phyloP scores from a whole-genome alignment of 2,329 filamentous ascomycete species.

The Penicillium italicum region DNA sequence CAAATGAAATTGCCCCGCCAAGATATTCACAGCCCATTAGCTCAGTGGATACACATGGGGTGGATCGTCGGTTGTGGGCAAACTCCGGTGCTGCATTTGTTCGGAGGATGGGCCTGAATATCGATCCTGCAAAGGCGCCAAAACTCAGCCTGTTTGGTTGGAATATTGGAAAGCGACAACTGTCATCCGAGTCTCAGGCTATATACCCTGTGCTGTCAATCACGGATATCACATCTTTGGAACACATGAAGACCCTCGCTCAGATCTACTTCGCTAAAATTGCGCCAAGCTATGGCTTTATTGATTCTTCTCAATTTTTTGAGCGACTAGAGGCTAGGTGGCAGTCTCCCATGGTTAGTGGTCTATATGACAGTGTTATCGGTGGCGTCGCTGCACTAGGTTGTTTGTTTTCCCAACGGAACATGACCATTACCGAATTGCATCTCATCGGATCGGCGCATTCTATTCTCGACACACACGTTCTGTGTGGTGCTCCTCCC shows the following conservation, averaged over 20 bases:
- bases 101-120: constrained; percentile 48
- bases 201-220: constrained; percentile 30
- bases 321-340: constrained; percentile 21
- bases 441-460: constrained; percentile 48
- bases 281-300: constrained; percentile 52
- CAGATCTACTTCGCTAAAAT: constrained; percentile 51
- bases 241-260: constrained; percentile 45
- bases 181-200: constrained; percentile 11
- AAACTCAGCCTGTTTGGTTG: constrained; percentile 54
- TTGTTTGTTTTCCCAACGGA: constrained; percentile 47
- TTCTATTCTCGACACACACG: constrained; percentile 41
- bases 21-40: not conserved
- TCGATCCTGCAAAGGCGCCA: constrained; percentile 52
- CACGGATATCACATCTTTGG: constrained; percentile 46
- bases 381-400: constrained; percentile 54
- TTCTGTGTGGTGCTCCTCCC: constrained; percentile 19
- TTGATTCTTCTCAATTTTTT: constrained; percentile 29
- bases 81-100: constrained; percentile 56
- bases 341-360: constrained; percentile 19
- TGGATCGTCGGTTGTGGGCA: constrained; percentile 45
- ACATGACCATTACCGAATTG: constrained; percentile 43
- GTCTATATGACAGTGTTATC: constrained; percentile 47
- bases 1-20: not conserved
- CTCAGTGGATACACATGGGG: constrained; percentile 11
- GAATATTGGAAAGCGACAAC: constrained; percentile 44